phyloP scores from a whole-genome alignment of 1,139 yeast genomes.

The Zhuliangozyma parablackwelliae region DNA sequence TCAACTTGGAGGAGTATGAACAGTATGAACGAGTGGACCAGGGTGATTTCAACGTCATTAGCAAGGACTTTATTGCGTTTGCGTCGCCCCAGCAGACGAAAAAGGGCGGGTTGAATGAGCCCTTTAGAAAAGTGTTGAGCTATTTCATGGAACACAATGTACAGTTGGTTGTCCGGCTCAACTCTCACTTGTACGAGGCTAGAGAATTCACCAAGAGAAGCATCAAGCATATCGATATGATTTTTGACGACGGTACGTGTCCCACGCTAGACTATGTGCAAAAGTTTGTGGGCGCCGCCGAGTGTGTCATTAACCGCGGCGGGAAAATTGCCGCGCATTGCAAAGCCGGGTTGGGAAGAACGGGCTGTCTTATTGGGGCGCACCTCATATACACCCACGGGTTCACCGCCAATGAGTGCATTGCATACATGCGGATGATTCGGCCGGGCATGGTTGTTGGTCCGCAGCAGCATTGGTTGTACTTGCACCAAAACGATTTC shows the following conservation, averaged over 20 bases:
- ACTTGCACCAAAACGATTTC: slow-evolving; percentile 91
- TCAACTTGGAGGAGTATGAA: slow-evolving; percentile 90
- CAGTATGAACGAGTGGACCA: slow-evolving; percentile 93
- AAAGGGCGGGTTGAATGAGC: slow-evolving; percentile 54
- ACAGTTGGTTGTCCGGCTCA: slow-evolving; percentile 83
- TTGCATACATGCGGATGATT: slow-evolving; percentile 91
- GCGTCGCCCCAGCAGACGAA: slow-evolving; percentile 88
- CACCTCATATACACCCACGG: slow-evolving; percentile 94
- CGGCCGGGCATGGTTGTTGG: slow-evolving; percentile 99
- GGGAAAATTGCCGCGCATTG: slow-evolving; percentile 98
- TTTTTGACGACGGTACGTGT: slow-evolving; percentile 97
- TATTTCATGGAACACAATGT: slow-evolving; percentile 73
- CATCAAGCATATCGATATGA: slow-evolving; percentile 88
- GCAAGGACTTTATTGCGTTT: slow-evolving; percentile 94
- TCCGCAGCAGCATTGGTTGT: slow-evolving; percentile 98
- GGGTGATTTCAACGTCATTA: slow-evolving; percentile 89
- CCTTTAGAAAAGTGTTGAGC: slow-evolving; percentile 75
- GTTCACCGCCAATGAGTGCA: slow-evolving; percentile 94
- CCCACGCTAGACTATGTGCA: slow-evolving; percentile 92
- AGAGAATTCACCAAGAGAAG: slow-evolving; percentile 77
- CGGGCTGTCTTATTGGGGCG: slow-evolving; percentile 97
- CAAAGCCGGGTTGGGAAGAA: slow-evolving; percentile 96
- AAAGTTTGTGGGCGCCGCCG: slow-evolving; percentile 91
- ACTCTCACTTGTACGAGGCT: slow-evolving; percentile 85
- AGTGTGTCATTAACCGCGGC: slow-evolving; percentile 74